Conservation (phyloP, 345 rosid genomes). For the Erysimum cheiranthoides region DNA sequence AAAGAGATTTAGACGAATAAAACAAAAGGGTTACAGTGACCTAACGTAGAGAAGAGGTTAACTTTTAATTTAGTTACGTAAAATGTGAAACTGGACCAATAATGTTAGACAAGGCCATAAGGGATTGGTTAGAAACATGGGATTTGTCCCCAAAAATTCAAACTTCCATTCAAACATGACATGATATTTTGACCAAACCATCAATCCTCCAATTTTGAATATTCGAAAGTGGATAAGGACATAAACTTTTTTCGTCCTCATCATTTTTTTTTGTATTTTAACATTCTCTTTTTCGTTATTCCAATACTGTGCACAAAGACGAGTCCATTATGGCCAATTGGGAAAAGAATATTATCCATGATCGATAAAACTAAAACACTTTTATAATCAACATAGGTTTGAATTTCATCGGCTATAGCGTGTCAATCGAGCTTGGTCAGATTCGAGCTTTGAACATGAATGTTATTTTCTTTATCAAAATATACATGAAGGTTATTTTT, state of each 20-base stretch:
- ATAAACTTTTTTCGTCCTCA: not conserved
- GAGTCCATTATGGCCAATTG: slow-evolving; percentile 30
- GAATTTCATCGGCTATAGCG: slow-evolving; percentile 1
- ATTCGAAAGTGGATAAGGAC: slow-evolving; percentile 38
- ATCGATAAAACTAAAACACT: not conserved
- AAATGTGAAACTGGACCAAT: slow-evolving; percentile 21
- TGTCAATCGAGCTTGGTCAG: slow-evolving; percentile 1
- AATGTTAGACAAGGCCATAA: slow-evolving; percentile 29
- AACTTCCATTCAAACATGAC: slow-evolving; percentile 40
- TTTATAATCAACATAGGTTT: slow-evolving; percentile 8
- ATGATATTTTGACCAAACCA: slow-evolving; percentile 41
- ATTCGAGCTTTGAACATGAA: not conserved
- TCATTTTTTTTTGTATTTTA: slow-evolving; percentile 7
- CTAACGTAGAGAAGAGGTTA: slow-evolving; percentile 30
- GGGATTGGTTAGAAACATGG: slow-evolving; percentile 34
- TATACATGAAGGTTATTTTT: not conserved
- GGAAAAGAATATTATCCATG: slow-evolving; percentile 31
- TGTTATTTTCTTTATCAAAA: too few species aligned
- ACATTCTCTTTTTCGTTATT: slow-evolving; percentile 31
- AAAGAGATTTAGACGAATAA: slow-evolving; percentile 18
- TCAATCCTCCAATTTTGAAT: slow-evolving; percentile 43
- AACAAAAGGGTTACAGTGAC: slow-evolving; percentile 5
- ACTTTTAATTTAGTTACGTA: not conserved
- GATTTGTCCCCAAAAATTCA: slow-evolving; percentile 30
- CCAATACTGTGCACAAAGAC: slow-evolving; percentile 21